Evolutionary conservation across 192 early-diverging fungal genomes (phyloP), one percentile per base, ranked within the genome.

Genomic region (Diversispora epigaea): DNA sequence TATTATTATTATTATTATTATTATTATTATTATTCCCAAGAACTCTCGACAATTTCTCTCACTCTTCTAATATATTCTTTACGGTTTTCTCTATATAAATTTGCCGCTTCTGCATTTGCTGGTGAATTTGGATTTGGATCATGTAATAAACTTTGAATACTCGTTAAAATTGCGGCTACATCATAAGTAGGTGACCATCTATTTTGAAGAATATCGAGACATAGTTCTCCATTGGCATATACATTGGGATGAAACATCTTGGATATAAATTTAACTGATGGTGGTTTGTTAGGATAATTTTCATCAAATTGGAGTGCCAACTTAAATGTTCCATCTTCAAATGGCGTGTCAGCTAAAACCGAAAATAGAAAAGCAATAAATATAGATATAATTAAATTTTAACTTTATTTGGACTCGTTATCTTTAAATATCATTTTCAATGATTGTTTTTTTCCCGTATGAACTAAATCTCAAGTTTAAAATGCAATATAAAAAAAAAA

Each of bases 171-270:
- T 11, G 95, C 94, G 8, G 93, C 91, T 19, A 95, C 94, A 80
- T 96, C 95, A 68, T 96, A 98, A 0, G 96, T 96, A 8, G 96
- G 96, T n/a, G 91, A 93, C 97, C 97, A 99, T 63, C 96, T 85
- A 82, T 97, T 97, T 78, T 99, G 96, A 80, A 98, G 80, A 78
- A 99, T 99, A 81, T 99, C 97, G 78, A 99, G 80, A 80, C 97
- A 99, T 64, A 99, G 82, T 78, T 99, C 96, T 8, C 97, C 97
- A 79, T 93, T 97, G 54, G 94, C 94, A 79, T 97, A 98, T 3
- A 95, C 96, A 75, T 99, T 99, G 0, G 97, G 97, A 78, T 99
- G 97, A 80, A 98, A 99, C 93, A 99, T 99, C 70, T 89, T 91
- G 43, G 92, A 91, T 12, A 95, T 90, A 80, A 99, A 99, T 73